These are phyloP conservation scores for Cymbopogon citratus DNA, from an alignment of 176 grass and related monocot genomes.

Conservation along the genomic window DNA sequence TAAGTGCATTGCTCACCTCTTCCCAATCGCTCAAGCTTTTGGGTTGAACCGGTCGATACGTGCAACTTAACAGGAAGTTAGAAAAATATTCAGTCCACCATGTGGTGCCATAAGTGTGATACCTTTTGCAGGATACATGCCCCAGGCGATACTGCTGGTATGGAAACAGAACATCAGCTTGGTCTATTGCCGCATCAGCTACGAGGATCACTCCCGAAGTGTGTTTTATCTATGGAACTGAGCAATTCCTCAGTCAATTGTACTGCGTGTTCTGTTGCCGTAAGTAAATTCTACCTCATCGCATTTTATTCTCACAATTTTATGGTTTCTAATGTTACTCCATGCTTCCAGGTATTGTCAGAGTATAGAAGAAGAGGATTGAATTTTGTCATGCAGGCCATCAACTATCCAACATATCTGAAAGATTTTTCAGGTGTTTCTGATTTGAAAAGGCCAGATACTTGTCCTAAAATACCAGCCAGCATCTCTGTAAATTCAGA, in stretches of 20 bases:
- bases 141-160: slow-evolving; percentile 73
- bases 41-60: too few relatives aligned
- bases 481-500: slow-evolving; percentile 51
- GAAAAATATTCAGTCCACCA: not conserved
- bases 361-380: slow-evolving; percentile 72
- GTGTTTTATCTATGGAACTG: slow-evolving; percentile 50
- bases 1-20: too few relatives aligned
- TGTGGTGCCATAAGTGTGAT: slow-evolving; percentile 8
- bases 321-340: slow-evolving; percentile 28
- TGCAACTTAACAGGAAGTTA: too few relatives aligned
- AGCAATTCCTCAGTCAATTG: slow-evolving; percentile 63
- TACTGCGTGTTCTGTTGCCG: slow-evolving; percentile 67
- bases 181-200: slow-evolving; percentile 92
- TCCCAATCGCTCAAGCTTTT: too few relatives aligned
- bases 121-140: slow-evolving; percentile 74
- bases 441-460: slow-evolving; percentile 40
- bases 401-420: slow-evolving; percentile 64
- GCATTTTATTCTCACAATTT: not conserved
- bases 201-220: slow-evolving; percentile 58
- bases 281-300: slow-evolving; percentile 42
- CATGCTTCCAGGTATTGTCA: slow-evolving; percentile 61
- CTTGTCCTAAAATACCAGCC: slow-evolving; percentile 29
- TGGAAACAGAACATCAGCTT: slow-evolving; percentile 63
- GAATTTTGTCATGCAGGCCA: slow-evolving; percentile 67
- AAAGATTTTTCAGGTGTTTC: slow-evolving; percentile 62